Percentiles rank a stretch among this genome's conserved stretches.
These are phyloP conservation scores for Verticillium dahliae DNA, from an alignment of 2,329 filamentous ascomycete species.

Conservation along the genomic window DNA sequence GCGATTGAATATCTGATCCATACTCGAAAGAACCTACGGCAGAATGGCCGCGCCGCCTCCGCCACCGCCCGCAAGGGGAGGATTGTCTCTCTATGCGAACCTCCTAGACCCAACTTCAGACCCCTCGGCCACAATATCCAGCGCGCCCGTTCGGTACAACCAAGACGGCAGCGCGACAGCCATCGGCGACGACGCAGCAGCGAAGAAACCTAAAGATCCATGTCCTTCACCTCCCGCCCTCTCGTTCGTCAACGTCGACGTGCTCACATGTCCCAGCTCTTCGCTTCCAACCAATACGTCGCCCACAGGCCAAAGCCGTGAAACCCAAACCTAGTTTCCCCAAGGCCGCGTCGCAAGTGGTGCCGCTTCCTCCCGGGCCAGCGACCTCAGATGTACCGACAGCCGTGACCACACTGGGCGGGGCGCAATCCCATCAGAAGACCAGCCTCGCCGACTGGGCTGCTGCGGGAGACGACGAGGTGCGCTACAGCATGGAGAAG, in stretches of 20 bases:
- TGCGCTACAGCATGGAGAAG: constrained; percentile 61
- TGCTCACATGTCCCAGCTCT: constrained; percentile 46
- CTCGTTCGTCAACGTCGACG: neutral
- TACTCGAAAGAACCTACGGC: neutral
- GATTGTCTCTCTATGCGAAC: constrained; percentile 77
- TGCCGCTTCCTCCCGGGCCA: constrained; percentile 18
- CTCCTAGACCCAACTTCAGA: constrained; percentile 57
- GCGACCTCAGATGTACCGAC: constrained; percentile 18
- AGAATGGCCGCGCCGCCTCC: constrained; percentile 25
- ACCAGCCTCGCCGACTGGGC: constrained; percentile 77
- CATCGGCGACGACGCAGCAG: constrained; percentile 36
- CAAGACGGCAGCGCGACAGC: constrained; percentile 40
- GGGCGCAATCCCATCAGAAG: constrained; percentile 43
- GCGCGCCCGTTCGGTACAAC: constrained; percentile 68
- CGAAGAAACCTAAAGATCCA: constrained; percentile 54
- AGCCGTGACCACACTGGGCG: constrained; percentile 10
- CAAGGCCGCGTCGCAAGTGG: constrained; percentile 29
- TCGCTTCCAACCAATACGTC: constrained; percentile 81
- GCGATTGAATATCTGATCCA: too few species aligned
- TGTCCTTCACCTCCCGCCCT: constrained; percentile 14
- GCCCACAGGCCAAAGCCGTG: constrained; percentile 56
- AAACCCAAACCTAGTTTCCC: constrained; percentile 57
- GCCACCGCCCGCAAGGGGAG: constrained; percentile 35
- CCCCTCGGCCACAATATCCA: constrained; percentile 61
- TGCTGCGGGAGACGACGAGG: constrained; percentile 71